Conservation (phyloP, 352 stramenopile genomes). For the Pythium dissotocum region DNA sequence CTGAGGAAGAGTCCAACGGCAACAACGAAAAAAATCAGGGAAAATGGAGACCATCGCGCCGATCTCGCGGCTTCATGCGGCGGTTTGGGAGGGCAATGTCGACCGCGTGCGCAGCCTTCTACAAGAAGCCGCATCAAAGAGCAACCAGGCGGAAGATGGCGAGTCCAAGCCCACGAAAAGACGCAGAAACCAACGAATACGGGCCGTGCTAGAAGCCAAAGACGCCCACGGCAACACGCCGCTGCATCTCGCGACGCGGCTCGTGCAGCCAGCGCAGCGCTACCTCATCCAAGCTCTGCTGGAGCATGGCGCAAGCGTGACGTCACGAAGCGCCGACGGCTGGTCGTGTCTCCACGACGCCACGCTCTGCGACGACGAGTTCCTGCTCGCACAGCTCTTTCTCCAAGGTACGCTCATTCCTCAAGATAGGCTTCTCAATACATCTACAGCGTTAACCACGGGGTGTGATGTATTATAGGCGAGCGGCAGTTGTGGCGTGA, state of each 20-base stretch:
- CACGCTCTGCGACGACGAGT: conserved; percentile 74
- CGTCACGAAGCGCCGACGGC: conserved; percentile 42
- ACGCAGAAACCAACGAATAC: conserved; percentile 19
- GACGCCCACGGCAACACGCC: conserved; percentile 69
- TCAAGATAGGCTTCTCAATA: neutral
- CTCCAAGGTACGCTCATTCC: conserved; percentile 29
- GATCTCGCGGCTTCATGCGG: conserved; percentile 55
- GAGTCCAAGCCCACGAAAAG: neutral
- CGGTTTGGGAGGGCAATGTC: conserved; percentile 68
- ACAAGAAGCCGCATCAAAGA: neutral
- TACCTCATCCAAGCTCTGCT: conserved; percentile 63
- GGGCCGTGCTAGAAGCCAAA: conserved; percentile 50
- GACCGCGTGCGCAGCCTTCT: conserved; percentile 39
- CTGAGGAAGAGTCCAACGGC: neutral
- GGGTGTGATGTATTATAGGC: conserved; percentile 20
- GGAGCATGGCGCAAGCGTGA: conserved; percentile 40
- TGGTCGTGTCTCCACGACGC: conserved; percentile 82
- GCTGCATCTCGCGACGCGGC: conserved; percentile 69
- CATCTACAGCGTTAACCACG: neutral
- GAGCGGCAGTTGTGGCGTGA: conserved; percentile 64
- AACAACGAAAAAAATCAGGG: neutral
- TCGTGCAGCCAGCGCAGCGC: conserved; percentile 62
- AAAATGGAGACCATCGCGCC: neutral
- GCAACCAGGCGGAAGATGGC: neutral
- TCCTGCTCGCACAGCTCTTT: conserved; percentile 69